A percentile compares a stretch with the other conserved stretches of the same genome.
These are phyloP conservation scores for Eutypa lata DNA, from an alignment of 2,329 filamentous ascomycete species.

Conservation along the genomic window DNA sequence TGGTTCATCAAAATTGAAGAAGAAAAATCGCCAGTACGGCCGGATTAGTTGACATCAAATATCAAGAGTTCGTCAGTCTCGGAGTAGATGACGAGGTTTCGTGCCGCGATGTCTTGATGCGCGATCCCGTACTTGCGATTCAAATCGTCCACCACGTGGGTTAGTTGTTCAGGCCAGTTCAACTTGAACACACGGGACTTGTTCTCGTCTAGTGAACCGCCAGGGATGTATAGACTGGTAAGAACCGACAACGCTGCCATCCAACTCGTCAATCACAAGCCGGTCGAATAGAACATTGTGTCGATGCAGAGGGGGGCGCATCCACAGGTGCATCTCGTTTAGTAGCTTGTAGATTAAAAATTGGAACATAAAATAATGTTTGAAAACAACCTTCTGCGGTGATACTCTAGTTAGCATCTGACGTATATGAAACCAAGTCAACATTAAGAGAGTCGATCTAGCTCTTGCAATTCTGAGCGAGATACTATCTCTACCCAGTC, in stretches of 20 bases:
- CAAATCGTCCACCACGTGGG: slow-evolving; percentile 32
- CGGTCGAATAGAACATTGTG: slow-evolving; percentile 23
- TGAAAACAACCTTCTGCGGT: slow-evolving; percentile 26
- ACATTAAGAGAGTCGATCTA: slow-evolving; percentile 26
- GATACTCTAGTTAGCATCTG: slow-evolving; percentile 5
- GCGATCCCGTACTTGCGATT: slow-evolving; percentile 34
- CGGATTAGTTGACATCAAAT: slow-evolving; percentile 33
- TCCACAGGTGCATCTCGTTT: slow-evolving; percentile 34
- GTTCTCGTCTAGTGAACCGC: slow-evolving; percentile 30
- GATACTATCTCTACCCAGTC: slow-evolving; percentile 13
- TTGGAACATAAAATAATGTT: slow-evolving; percentile 30
- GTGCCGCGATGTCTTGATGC: slow-evolving; percentile 36
- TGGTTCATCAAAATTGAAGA: too few relatives aligned
- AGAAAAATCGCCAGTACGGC: slow-evolving; percentile 17
- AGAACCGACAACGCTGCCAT: slow-evolving; percentile 34
- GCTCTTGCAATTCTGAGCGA: slow-evolving; percentile 24
- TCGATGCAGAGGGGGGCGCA: slow-evolving; percentile 29
- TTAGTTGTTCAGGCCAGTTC: slow-evolving; percentile 34
- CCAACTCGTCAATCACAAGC: slow-evolving; percentile 23
- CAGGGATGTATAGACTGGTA: slow-evolving; percentile 31
- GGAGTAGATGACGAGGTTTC: slow-evolving; percentile 35
- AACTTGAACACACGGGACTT: slow-evolving; percentile 30
- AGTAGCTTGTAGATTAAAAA: slow-evolving; percentile 20
- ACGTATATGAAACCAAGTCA: slow-evolving; percentile 25
- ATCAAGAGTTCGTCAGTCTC: slow-evolving; percentile 30